phyloP scores from a whole-genome alignment of 352 stramenopile genomes.

The Phytophthora tubulina region DNA sequence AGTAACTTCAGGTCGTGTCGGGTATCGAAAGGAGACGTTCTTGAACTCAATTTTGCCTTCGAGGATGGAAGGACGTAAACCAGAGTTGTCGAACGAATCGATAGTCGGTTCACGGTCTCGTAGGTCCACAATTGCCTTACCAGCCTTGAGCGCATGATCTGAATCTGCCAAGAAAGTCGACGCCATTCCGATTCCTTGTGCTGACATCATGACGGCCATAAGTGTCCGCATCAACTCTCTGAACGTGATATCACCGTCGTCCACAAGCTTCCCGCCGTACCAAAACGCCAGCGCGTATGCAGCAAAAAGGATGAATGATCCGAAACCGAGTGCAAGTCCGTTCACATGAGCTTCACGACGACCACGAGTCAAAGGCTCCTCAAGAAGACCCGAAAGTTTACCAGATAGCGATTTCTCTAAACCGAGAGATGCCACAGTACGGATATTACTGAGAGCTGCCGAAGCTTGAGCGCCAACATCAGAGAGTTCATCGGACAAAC shows the following conservation, averaged over 20 bases:
- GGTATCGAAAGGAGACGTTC: neutral
- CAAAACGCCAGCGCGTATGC: constrained; percentile 68
- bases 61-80: constrained; percentile 14
- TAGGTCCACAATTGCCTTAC: constrained; percentile 42
- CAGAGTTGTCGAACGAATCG: constrained; percentile 46
- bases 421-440: constrained; percentile 53
- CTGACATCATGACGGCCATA: constrained; percentile 60
- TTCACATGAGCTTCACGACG: constrained; percentile 43
- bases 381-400: constrained; percentile 35
- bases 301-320: constrained; percentile 30
- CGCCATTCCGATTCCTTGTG: constrained; percentile 39
- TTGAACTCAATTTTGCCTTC: constrained; percentile 28
- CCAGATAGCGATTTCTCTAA: constrained; percentile 33
- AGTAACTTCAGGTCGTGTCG: constrained; percentile 16
- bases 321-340: constrained; percentile 63
- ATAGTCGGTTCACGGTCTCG: constrained; percentile 43
- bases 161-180: constrained; percentile 41
- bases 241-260: constrained; percentile 44
- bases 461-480: constrained; percentile 52
- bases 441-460: constrained; percentile 55
- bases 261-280: constrained; percentile 60
- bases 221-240: constrained; percentile 47
- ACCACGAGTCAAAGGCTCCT: constrained; percentile 39
- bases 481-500: constrained; percentile 35
- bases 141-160: constrained; percentile 77